Evolutionary conservation across 768 basidiomycete genomes (phyloP).

Genomic region (Leccinum rimulosum): DNA sequence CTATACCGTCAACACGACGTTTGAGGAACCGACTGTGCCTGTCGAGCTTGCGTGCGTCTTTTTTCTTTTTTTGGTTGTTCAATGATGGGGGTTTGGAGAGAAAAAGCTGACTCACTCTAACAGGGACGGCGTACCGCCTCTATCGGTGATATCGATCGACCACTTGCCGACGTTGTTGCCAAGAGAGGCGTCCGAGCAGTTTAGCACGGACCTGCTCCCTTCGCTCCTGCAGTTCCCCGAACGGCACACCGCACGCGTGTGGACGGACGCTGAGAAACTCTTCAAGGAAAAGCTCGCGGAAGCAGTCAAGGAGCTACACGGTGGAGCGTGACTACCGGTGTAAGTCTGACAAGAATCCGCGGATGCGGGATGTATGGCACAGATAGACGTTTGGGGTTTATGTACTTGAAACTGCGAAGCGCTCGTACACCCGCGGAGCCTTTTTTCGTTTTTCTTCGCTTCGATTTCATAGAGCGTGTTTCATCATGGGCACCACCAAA

Average conservation of each 20-base stretch:
- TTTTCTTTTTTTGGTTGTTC: background rate
- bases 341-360: background rate
- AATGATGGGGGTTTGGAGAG: too few relatives aligned
- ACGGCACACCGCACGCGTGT: constrained; percentile 66
- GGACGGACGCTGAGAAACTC: constrained; percentile 84
- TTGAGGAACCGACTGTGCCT: constrained; percentile 85
- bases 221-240: constrained; percentile 77
- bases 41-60: constrained; percentile 73
- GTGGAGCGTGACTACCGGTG: background rate
- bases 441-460: background rate
- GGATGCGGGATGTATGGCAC: background rate
- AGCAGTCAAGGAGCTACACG: constrained; percentile 32
- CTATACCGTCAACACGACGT: constrained; percentile 91
- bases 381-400: background rate
- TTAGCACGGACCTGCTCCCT: constrained; percentile 83
- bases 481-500: background rate
- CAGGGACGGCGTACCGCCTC: constrained; percentile 60
- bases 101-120: background rate
- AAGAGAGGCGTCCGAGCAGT: constrained; percentile 95
- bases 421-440: background rate
- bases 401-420: background rate
- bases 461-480: background rate
- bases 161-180: constrained; percentile 95
- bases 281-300: constrained; percentile 68
- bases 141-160: constrained; percentile 93